Conservation (phyloP, 805 yeast genomes). For the Wickerhamiella spandovensis region DNA sequence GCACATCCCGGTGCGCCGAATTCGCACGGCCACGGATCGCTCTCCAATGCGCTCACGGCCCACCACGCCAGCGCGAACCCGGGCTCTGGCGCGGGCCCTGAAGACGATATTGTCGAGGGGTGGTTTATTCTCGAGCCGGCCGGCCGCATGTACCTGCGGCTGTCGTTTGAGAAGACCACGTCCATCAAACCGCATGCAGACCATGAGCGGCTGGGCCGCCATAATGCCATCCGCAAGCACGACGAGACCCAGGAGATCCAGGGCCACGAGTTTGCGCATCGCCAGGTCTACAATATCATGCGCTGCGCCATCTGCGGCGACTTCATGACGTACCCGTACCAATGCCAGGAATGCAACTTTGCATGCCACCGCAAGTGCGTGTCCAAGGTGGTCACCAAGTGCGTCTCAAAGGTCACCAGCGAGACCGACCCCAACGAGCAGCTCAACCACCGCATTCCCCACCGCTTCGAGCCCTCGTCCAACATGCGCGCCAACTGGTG, state of each 20-base stretch:
- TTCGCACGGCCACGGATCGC: too few species aligned
- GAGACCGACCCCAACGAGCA: slow-evolving; percentile 56
- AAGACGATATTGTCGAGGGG: slow-evolving; percentile 34
- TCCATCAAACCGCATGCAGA: slow-evolving; percentile 28
- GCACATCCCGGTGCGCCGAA: too few species aligned
- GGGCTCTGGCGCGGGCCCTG: background rate
- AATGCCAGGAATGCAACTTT: slow-evolving; percentile 68
- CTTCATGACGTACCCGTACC: slow-evolving; percentile 67
- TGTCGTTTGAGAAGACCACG: slow-evolving; percentile 66
- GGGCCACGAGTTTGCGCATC: slow-evolving; percentile 94
- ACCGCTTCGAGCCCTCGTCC: slow-evolving; percentile 81
- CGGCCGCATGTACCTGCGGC: slow-evolving; percentile 69
- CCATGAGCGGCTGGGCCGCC: slow-evolving; percentile 66
- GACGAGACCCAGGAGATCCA: slow-evolving; percentile 78
- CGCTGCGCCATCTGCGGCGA: slow-evolving; percentile 96
- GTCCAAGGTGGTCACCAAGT: slow-evolving; percentile 65
- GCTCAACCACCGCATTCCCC: slow-evolving; percentile 93
- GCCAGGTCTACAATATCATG: slow-evolving; percentile 83
- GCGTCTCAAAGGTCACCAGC: slow-evolving; percentile 34
- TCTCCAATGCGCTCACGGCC: background rate
- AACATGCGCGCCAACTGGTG: slow-evolving; percentile 98
- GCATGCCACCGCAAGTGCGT: slow-evolving; percentile 71
- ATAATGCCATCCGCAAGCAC: slow-evolving; percentile 93
- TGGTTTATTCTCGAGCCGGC: slow-evolving; percentile 93
- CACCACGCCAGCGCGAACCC: too few species aligned